Evolutionary conservation across 345 rosid genomes (phyloP).

Genomic region (Populus davidiana): DNA sequence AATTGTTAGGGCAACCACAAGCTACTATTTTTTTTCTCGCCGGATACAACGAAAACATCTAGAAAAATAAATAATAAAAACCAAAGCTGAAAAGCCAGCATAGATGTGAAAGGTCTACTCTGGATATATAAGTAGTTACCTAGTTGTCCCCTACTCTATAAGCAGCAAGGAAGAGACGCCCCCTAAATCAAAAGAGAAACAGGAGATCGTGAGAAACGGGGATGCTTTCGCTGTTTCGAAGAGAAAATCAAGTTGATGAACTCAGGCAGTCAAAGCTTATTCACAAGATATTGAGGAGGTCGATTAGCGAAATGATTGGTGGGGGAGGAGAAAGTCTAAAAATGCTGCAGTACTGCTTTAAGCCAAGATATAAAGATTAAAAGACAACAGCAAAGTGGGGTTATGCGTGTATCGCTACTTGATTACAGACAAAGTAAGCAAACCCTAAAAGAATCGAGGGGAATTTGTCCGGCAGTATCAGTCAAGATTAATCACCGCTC

Average conservation of each 20-base stretch:
- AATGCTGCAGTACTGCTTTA: neutral
- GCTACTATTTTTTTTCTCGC: neutral
- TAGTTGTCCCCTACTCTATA: conserved; percentile 16
- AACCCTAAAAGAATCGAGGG: conserved; percentile 12
- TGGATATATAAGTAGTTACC: neutral
- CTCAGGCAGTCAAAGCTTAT: neutral
- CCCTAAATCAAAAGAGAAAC: conserved; percentile 10
- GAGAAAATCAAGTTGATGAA: neutral
- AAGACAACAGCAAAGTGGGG: conserved; percentile 9
- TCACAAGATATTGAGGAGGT: neutral
- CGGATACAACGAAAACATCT: neutral
- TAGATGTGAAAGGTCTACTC: neutral
- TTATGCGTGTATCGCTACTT: conserved; percentile 8
- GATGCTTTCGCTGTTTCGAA: neutral
- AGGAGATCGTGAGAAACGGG: neutral
- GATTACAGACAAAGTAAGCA: conserved; percentile 29
- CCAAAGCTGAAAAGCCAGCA: neutral
- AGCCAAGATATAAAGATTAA: neutral
- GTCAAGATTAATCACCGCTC: conserved; percentile 4
- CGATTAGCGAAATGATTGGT: conserved; percentile 5
- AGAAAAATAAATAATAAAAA: neutral
- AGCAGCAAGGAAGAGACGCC: conserved; percentile 13
- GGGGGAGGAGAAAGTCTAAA: neutral
- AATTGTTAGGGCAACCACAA: too few relatives aligned
- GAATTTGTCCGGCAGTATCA: conserved; percentile 31